Base-by-base conservation (phyloP, 306 rosid species). In the Sophora flavescens region DNA sequence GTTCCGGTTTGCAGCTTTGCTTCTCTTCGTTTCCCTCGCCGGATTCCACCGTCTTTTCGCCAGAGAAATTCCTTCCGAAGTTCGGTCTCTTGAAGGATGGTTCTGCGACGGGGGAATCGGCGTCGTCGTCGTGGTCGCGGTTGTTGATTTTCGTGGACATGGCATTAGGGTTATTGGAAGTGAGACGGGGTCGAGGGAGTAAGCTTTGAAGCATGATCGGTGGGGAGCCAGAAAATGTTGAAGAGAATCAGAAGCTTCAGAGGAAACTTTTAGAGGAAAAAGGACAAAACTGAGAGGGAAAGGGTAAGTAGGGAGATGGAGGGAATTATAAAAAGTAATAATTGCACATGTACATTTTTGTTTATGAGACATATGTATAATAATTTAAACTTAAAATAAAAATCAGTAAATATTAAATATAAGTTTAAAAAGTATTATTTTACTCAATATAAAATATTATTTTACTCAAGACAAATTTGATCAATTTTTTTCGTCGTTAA, bases 201-300 rank as follows among this genome's bases (percentile, higher is more conserved):
- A 91, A 85, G 90, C 97, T 95, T 67, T 89, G 97, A 82, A 95
- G 97, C 99, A 95, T 95, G 97, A 88, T 87, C 88, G 84, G 64
- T 44, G 39, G 47, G 14, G 63, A 69, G 45, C 35, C 69, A 81
- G 71, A 68, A 64, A 45, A 50, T 30, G 18, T 59, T 33, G 66
- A 78, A 22, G 82, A 82, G 93, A 89, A 84, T 84, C 86, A 70
- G 56, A 77, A 78, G 73, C 12, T 82, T 83, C 36, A 68, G 73
- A 75, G 84, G 74, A 90, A 87, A 78, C 15, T 56, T 86, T 84
- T 63, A 87, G 42, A 83, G 30, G 85, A 54, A 83, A 83, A 63
- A 80, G 66, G 89, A 91, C 89, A 93, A 84, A 88, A 68, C 22
- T 22, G 22, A 22, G 22, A 22, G 22, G 22, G 22, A 22, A 22